phyloP scores from a whole-genome alignment of 257 asterid genomes.

The Solanum ahanhuiri region DNA sequence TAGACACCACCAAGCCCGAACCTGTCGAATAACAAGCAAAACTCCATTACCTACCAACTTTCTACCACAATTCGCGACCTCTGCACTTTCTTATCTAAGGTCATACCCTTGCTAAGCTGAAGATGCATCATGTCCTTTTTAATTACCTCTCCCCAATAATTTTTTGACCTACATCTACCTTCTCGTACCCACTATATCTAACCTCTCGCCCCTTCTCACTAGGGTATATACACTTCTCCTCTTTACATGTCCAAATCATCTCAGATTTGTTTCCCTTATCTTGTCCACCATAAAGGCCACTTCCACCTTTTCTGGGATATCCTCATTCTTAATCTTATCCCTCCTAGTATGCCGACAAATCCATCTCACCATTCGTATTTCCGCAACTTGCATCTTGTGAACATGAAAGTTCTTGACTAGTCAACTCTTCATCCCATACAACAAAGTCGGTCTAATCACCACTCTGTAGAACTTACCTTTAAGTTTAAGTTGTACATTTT shows the following conservation, averaged over 20 bases:
- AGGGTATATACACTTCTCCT: background rate
- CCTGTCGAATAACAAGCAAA: background rate
- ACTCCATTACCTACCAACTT: background rate
- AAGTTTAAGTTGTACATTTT: background rate
- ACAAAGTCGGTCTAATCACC: background rate
- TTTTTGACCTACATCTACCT: background rate
- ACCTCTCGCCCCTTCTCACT: background rate
- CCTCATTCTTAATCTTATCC: background rate
- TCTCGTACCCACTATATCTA: background rate
- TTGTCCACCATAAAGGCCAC: background rate
- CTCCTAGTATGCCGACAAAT: background rate
- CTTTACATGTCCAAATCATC: background rate
- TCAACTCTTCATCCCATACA: background rate
- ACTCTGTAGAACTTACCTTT: background rate
- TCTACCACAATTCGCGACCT: background rate
- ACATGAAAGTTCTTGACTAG: background rate
- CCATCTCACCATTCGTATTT: background rate
- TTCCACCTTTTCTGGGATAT: background rate
- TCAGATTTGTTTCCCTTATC: background rate
- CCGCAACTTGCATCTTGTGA: background rate
- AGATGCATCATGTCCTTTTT: background rate
- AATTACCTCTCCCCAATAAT: background rate
- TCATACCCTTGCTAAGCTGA: background rate
- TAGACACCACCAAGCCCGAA: background rate
- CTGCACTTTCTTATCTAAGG: background rate